Percentiles rank a stretch among this genome's conserved stretches.
phyloP scores from a whole-genome alignment of 352 stramenopile species.

The Thalassiosira ordinaria region DNA sequence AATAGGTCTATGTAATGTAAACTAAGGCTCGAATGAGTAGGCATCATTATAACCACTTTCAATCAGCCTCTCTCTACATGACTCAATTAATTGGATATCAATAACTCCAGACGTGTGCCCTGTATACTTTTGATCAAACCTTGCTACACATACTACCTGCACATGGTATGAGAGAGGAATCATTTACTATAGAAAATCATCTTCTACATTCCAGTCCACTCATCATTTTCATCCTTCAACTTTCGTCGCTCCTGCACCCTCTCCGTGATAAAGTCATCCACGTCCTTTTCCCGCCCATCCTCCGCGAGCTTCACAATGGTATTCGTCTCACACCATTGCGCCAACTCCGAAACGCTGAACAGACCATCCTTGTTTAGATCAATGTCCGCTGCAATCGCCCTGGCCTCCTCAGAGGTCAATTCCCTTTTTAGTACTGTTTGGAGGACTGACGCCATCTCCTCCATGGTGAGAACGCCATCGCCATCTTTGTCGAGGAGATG shows the following conservation, averaged over 20 bases:
- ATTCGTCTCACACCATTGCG: constrained; percentile 90
- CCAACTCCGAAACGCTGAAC: constrained; percentile 93
- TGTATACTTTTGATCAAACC: too few species aligned
- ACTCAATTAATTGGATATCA: too few species aligned
- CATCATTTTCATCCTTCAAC: constrained; percentile 4
- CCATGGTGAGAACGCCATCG: constrained; percentile 93
- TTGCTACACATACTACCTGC: too few species aligned
- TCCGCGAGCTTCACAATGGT: constrained; percentile 88
- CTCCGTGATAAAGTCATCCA: constrained; percentile 57
- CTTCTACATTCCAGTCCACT: constrained; percentile 13
- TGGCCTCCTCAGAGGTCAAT: constrained; percentile 94
- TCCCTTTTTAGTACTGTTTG: constrained; percentile 93
- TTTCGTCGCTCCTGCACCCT: constrained; percentile 33
- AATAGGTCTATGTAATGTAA: too few species aligned
- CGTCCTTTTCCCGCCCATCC: constrained; percentile 61
- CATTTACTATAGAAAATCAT: too few species aligned
- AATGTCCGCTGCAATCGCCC: constrained; percentile 91
- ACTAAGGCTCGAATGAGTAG: too few species aligned
- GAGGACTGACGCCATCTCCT: constrained; percentile 95
- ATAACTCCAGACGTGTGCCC: too few species aligned
- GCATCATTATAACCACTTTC: too few species aligned
- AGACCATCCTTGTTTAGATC: constrained; percentile 83
- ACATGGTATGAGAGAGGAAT: too few species aligned
- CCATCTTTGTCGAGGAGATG: constrained; percentile 97
- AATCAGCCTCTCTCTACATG: too few species aligned